Evolutionary conservation across 495 filamentous ascomycete species (phyloP), one percentile per base, ranked within the genome.

Genomic region (Penicillium cataractarum): DNA sequence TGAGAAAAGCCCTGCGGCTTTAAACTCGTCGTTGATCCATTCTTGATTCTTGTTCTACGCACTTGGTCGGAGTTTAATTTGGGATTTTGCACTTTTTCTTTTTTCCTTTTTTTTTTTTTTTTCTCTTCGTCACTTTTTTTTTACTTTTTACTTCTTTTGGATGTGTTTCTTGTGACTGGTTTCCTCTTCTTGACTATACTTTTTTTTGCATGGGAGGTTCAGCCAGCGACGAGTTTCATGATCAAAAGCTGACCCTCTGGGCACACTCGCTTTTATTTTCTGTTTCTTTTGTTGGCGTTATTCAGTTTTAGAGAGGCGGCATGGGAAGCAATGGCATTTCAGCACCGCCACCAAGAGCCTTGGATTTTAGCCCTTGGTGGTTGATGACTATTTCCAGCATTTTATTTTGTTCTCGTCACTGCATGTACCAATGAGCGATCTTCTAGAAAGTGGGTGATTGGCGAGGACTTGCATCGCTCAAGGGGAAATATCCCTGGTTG

Each of bases 391-490:
- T 53, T 51, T 55, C 46, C 27, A 42, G 35, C 46, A 58, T 19
- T 17, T 35, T 31, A 48, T 10, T 27, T 31, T 46, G 27, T 39
- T 27, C 24, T 46, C 37, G 44, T 29, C 42, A 53, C 24, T 61
- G 31, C 35, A 19, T 53, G 32, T 29, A 55, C 48, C 55, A 58
- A 63, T 55, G 37, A 54, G 37, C 54, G 48, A 58, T 48, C 48
- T 57, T 51, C 52, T 60, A 53, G 51, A 60, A 60, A 46, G 27
- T 57, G 29, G 51, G 37, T 39, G 3, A 37, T 35, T 22, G 31
- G 52, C 33, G 58, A 51, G 48, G 54, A 22, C 54, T 58, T 65
- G 58, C 63, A 61, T 57, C 58, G 58, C 54, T 54, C 37, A 55
- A 15, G 54, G 46, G 35, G 8, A 29, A 22, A 59, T 5, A 22